Base-by-base conservation (phyloP, 225 moss, liverwort and hornwort species). In the Physcomitrium patens region DNA sequence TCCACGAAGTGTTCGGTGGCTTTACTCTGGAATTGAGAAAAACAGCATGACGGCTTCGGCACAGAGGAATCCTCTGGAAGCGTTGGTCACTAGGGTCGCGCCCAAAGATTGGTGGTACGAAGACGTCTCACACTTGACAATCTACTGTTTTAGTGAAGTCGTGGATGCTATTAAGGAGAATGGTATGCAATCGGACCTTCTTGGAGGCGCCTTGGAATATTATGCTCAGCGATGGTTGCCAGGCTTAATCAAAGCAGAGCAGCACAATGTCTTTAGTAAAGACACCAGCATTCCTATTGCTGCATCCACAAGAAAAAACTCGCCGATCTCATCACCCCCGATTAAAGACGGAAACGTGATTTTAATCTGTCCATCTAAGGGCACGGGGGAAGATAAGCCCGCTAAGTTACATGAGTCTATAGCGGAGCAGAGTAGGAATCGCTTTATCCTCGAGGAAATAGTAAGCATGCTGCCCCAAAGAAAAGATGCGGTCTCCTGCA, bases 81-180 rank as follows among this genome's bases (percentile, higher is more conserved):
- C 56, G n/a, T 44, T 59, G 2, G 18, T 68, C 3, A 49, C 78
- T 9, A 77, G 80, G 23, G 84, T 83, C 13, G 86, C 84, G 27
- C 87, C 87, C 11, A 78, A 43, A 45, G 89, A 92, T 44, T 96
- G 96, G 96, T 96, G 96, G 96, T 71, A 90, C 64, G 87, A 92
- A 64, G 96, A 96, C 47, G 84, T 93, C 72, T 87, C 87, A 6
- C 83, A 87, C 1, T 80, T 96, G 7, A 86, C 87, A 20, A 76
- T 92, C 60, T 79, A 74, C 43, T 96, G 89, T 76, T 93, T 91
- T 77, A 60, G 79, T 2, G 81, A 92, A 73, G 87, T 96, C 12
- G 81, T 92, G 48, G 65, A 87, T 13, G 92, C 92, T 5, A 83
- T 92, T 71, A 89, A 82, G 60, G 76, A 69, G 17, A 89, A 76